Conservation (phyloP, 192 early-diverging fungal species). For the Physocladia obscura region DNA sequence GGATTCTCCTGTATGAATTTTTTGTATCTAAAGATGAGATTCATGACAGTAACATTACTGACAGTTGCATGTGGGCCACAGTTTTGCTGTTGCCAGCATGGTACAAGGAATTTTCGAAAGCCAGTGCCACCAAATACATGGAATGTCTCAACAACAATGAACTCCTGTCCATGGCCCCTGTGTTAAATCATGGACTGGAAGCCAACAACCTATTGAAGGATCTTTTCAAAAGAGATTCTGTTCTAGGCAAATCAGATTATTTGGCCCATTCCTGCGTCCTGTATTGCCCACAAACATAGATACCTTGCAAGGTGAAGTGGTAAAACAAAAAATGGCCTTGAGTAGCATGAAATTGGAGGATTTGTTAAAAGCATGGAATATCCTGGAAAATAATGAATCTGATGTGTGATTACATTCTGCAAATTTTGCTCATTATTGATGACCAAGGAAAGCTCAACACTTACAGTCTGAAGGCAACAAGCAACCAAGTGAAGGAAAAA, state of each 20-base stretch:
- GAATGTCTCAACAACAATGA: neutral
- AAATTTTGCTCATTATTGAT: neutral
- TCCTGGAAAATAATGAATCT: neutral
- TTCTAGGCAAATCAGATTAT: neutral
- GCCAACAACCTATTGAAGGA: neutral
- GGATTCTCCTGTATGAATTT: neutral
- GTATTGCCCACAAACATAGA: neutral
- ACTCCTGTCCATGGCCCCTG: neutral
- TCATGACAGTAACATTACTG: neutral
- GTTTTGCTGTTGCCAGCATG: neutral
- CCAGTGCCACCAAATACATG: neutral
- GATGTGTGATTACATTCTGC: neutral
- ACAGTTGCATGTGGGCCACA: neutral
- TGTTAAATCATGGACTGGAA: neutral
- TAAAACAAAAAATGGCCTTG: neutral
- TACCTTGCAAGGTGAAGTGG: neutral
- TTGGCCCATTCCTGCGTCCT: neutral
- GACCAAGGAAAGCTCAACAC: neutral
- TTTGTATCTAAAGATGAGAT: slow-evolving; percentile 1
- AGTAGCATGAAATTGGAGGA: neutral
- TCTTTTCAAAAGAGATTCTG: neutral
- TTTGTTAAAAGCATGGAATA: neutral
- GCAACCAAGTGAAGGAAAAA: neutral
- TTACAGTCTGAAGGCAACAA: neutral
- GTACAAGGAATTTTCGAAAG: slow-evolving; percentile 10